Evolutionary conservation across 345 rosid species (phyloP).

Genomic region (Moricandia moricandioides): DNA sequence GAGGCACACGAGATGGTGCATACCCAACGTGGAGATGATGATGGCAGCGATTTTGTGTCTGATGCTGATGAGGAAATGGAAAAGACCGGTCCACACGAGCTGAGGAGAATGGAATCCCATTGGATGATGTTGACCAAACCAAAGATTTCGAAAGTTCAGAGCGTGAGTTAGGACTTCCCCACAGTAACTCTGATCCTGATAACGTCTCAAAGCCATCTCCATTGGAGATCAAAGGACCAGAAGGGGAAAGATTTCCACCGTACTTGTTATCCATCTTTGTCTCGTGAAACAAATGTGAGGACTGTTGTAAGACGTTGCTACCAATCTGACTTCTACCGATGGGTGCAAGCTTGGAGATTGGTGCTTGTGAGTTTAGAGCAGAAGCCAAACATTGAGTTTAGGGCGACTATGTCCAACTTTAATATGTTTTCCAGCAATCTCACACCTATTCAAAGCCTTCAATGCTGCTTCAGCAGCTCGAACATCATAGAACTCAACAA

Average conservation of each 20-base stretch:
- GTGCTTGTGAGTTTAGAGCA: constrained; percentile 49
- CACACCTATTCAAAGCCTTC: constrained; percentile 68
- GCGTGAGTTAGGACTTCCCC: constrained; percentile 78
- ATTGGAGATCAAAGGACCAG: constrained; percentile 49
- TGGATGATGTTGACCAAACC: constrained; percentile 62
- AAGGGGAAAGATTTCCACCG: constrained; percentile 44
- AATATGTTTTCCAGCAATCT: constrained; percentile 80
- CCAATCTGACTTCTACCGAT: constrained; percentile 47
- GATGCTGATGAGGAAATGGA: constrained; percentile 38
- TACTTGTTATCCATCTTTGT: constrained; percentile 47
- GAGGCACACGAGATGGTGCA: constrained; percentile 82
- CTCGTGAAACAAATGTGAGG: constrained; percentile 56
- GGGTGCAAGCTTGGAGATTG: constrained; percentile 59
- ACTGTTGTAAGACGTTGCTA: constrained; percentile 42
- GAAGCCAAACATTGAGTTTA: constrained; percentile 52
- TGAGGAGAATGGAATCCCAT: constrained; percentile 58
- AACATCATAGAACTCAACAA: constrained; percentile 73
- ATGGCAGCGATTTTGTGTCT: constrained; percentile 42
- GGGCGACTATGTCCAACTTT: constrained; percentile 91
- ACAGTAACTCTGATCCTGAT: constrained; percentile 86
- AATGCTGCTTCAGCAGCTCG: constrained; percentile 83
- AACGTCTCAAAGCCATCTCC: constrained; percentile 55
- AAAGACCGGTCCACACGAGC: constrained; percentile 48
- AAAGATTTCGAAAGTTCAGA: constrained; percentile 55
- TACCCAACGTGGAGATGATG: constrained; percentile 73